Percentiles rank a stretch among this genome's conserved stretches.
These are phyloP conservation scores for Pythium sukuiense DNA, from an alignment of 352 stramenopile genomes.

Conservation along the genomic window DNA sequence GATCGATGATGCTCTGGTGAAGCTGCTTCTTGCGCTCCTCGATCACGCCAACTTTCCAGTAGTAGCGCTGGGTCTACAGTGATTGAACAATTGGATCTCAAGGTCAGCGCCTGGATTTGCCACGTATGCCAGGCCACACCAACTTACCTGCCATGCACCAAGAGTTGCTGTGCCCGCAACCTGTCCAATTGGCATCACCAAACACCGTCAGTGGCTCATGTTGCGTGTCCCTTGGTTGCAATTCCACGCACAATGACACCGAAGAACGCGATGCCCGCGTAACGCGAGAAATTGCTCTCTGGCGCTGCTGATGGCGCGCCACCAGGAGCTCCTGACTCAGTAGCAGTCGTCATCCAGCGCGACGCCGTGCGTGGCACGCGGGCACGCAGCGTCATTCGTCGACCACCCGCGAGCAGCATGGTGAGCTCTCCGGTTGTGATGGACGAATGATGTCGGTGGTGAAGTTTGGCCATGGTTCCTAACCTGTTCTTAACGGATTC, in stretches of 20 bases:
- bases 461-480: conserved; percentile 1
- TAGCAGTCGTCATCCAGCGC: conserved; percentile 35
- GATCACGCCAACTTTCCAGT: conserved; percentile 88
- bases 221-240: not conserved
- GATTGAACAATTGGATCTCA: not conserved
- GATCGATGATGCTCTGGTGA: conserved; percentile 49
- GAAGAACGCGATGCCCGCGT: conserved; percentile 86
- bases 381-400: conserved; percentile 11
- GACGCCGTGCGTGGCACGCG: conserved; percentile 15
- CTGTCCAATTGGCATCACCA: conserved; percentile 24
- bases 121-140: not conserved
- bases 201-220: not conserved
- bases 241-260: conserved; percentile 54
- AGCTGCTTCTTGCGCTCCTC: conserved; percentile 83
- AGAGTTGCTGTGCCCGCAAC: conserved; percentile 72
- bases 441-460: conserved; percentile 16
- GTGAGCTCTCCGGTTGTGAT: not conserved
- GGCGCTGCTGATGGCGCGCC: conserved; percentile 6
- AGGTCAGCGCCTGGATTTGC: not conserved
- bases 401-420: conserved; percentile 18
- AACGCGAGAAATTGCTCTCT: conserved; percentile 76
- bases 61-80: conserved; percentile 80
- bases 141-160: conserved; percentile 73
- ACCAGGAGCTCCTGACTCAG: conserved; percentile 9
- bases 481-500: not conserved